Percentiles rank a stretch among this genome's conserved stretches.
Conservation (phyloP, 1,139 yeast genomes). For the Protomyces lactucae-debilis region DNA sequence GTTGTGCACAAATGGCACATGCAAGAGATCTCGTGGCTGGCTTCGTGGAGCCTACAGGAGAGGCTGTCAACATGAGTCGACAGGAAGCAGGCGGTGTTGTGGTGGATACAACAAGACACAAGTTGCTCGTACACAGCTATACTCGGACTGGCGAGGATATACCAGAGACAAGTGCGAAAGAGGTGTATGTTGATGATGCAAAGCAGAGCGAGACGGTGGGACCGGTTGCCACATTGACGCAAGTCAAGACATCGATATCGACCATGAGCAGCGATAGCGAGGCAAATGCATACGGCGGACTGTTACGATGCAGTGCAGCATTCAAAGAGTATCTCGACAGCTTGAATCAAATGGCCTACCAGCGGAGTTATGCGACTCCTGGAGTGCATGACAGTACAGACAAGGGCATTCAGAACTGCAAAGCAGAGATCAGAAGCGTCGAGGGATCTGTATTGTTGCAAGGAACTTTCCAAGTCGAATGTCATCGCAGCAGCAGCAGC, state of each 20-base stretch:
- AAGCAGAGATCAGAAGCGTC: slow-evolving; percentile 31
- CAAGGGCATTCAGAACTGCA: slow-evolving; percentile 23
- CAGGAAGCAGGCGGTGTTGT: slow-evolving; percentile 3
- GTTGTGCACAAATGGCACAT: not conserved
- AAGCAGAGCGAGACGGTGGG: not conserved
- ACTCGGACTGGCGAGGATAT: slow-evolving; percentile 30
- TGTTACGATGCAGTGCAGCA: not conserved
- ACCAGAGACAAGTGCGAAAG: not conserved
- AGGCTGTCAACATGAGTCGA: not conserved
- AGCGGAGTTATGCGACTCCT: not conserved
- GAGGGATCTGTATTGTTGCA: slow-evolving; percentile 31
- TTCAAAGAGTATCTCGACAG: not conserved
- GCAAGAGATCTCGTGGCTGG: not conserved
- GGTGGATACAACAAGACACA: slow-evolving; percentile 21
- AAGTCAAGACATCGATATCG: not conserved
- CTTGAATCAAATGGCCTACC: not conserved
- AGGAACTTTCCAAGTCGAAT: slow-evolving; percentile 2
- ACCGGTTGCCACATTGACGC: not conserved
- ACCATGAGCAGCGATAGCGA: not conserved
- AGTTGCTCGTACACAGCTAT: slow-evolving; percentile 23
- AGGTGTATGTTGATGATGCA: not conserved
- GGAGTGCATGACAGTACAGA: not conserved
- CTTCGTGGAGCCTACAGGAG: not conserved
- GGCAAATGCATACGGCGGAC: not conserved
- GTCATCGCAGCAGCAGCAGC: not conserved